A percentile compares a stretch with the other conserved stretches of the same genome.
Evolutionary conservation across 2,329 filamentous ascomycete species (phyloP).

Genomic region (Xylariaceae sp.): DNA sequence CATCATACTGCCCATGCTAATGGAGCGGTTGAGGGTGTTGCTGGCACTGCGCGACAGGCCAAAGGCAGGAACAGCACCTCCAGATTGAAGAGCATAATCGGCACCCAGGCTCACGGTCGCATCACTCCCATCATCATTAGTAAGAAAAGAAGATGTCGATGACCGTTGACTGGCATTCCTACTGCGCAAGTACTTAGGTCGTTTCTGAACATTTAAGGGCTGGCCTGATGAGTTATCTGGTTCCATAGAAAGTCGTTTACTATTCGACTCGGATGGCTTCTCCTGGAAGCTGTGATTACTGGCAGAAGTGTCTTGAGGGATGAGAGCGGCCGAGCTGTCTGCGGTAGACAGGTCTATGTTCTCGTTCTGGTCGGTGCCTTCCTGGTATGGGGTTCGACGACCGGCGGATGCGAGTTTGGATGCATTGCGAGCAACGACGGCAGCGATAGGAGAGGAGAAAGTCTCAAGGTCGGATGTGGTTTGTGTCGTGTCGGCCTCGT

Average conservation of each 20-base stretch:
- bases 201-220: conserved; percentile 42
- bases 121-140: conserved; percentile 68
- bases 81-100: conserved; percentile 80
- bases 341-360: conserved; percentile 20
- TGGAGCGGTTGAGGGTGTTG: conserved; percentile 64
- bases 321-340: conserved; percentile 27
- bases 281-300: conserved; percentile 29
- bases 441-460: conserved; percentile 54
- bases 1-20: conserved; percentile 85
- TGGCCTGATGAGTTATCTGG: conserved; percentile 45
- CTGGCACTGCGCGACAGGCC: conserved; percentile 48
- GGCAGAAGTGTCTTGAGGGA: conserved; percentile 29
- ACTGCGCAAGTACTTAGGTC: conserved; percentile 56
- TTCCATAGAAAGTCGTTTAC: conserved; percentile 35
- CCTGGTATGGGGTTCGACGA: conserved; percentile 26
- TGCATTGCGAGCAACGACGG: conserved; percentile 45
- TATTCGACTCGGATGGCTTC: conserved; percentile 31
- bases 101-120: conserved; percentile 62
- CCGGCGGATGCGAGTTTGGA: conserved; percentile 49
- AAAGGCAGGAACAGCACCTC: conserved; percentile 63
- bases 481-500: conserved; percentile 27
- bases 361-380: conserved; percentile 16
- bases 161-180: conserved; percentile 56
- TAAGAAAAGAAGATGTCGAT: conserved; percentile 56
- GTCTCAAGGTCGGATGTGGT: conserved; percentile 50